Base-by-base conservation (phyloP, 495 filamentous ascomycete genomes). In the Alectoria sarmentosa region DNA sequence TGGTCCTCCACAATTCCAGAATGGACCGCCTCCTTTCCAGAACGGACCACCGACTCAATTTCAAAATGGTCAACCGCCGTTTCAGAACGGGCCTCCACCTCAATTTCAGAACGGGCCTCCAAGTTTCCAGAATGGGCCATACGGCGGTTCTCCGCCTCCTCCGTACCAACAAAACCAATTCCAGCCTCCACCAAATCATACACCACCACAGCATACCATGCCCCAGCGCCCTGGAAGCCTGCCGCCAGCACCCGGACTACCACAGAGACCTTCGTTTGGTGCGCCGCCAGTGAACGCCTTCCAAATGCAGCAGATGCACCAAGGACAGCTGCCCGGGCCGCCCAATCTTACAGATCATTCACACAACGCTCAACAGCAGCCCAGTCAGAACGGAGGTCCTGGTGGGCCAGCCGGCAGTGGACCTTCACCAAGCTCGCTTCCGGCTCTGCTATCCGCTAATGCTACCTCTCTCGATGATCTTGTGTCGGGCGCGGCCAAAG, bases 291-390 rank as follows among this genome's bases (percentile, higher is more conserved):
- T 85, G 52, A 83, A 84, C 67, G 74, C 80, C 13, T 81, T 79
- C 63, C 83, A 85, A 63, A 81, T 87, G 78, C 83, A 84, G 64
- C 81, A 84, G 70, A 79, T 87, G 78, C 86, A 89, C 70, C 79
- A 83, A 77, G 84, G 85, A 38, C 77, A 82, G 52, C 52, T 70
- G 60, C 67, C 73, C 39, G 61, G 59, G 17, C 65, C 67, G 8
- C 60, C 73, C 66, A 66, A 80, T 73, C 78, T 79, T 74, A 59
- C 60, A 10, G 64, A 66, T 15, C 58, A 63, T 58, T 38, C 65
- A 21, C 42, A 65, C 54, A 55, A 62, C 65, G 56, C 55, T 41
- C 44, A 70, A 65, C 59, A 41, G 38, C 57, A 52, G 37, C 32
- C 39, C 3, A 44, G n/a, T 17, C 52, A 58, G 7, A 64, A 46